Base-by-base conservation (phyloP, 1,139 yeast genomes). In the Saccharomyces hybrid region DNA sequence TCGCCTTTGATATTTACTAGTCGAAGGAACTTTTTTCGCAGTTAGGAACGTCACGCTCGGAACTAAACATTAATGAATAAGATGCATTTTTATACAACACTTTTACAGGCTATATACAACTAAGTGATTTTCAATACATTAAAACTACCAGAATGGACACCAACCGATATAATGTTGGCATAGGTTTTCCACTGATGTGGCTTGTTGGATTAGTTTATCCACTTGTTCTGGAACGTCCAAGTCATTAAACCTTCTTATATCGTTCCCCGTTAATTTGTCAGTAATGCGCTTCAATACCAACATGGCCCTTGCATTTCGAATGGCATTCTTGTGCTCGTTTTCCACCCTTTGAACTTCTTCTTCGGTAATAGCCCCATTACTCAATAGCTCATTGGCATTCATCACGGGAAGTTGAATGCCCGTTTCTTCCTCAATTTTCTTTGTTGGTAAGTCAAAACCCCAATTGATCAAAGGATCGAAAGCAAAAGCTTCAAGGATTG, bases 111-210 rank as follows among this genome's bases (percentile, higher is more conserved):
- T 26, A 7, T 26, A 26, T 26, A 26, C 28, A 26, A 6, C 7
- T 26, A 26, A 26, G 8, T 26, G 28, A 26, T 26, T 6, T 26
- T 26, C 28, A 26, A 26, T 26, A 26, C 28, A 26, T 11, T 16
- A 25, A 46, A 27, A n/a, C 58, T 54, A 91, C 98, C 99, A 93
- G 81, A 91, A 93, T 0, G 98, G 88, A 73, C 99, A 93, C 99
- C 99, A 95, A 19, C 99, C 99, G 59, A 95, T 88, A 68, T 88
- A 95, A 70, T 93, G 99, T 70, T 90, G 97, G 68, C 99, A 93
- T 57, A 95, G 74, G 65, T 93, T 93, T 69, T 95, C 99, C 32
- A 93, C 96, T 55, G 96, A 87, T 0, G 98, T 93, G 1, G 99
- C 99, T 68, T 95, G 97, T 66, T 88, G 96, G 54, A 95, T 93